A percentile compares a stretch with the other conserved stretches of the same genome.
Conservation (phyloP, 352 stramenopile species). For the Phytophthora kernoviae region DNA sequence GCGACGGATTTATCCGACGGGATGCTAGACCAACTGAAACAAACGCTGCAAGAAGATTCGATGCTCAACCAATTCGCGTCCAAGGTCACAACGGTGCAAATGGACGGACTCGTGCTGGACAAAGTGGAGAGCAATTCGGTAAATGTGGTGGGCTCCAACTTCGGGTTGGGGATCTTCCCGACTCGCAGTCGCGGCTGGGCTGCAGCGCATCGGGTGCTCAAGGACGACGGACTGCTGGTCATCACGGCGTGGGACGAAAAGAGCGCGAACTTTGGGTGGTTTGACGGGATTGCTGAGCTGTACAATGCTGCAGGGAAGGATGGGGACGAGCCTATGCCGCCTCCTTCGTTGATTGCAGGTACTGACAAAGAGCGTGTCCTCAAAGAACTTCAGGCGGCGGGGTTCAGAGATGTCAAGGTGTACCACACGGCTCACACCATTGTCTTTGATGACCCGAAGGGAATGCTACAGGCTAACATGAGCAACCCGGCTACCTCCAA, state of each 20-base stretch:
- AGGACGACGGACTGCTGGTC: slow-evolving; percentile 46
- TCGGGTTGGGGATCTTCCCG: slow-evolving; percentile 48
- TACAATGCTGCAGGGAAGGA: slow-evolving; percentile 27
- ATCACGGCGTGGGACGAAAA: slow-evolving; percentile 44
- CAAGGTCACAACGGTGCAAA: slow-evolving; percentile 42
- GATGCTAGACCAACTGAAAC: slow-evolving; percentile 44
- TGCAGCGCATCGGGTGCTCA: slow-evolving; percentile 40
- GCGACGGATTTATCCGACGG: slow-evolving; percentile 46
- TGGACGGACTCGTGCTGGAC: slow-evolving; percentile 40
- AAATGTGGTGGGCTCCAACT: slow-evolving; percentile 49
- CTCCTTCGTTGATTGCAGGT: slow-evolving; percentile 13
- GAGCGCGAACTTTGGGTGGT: slow-evolving; percentile 45
- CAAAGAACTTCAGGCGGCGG: slow-evolving; percentile 29
- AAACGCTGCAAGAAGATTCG: slow-evolving; percentile 23
- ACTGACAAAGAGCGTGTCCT: slow-evolving; percentile 18
- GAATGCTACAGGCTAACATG: slow-evolving; percentile 27
- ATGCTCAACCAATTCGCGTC: slow-evolving; percentile 18
- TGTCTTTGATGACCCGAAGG: slow-evolving; percentile 34
- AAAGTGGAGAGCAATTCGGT: slow-evolving; percentile 37
- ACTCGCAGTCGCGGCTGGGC: slow-evolving; percentile 36
- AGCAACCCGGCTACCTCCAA: slow-evolving; percentile 32
- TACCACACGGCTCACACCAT: slow-evolving; percentile 38
- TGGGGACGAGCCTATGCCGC: slow-evolving; percentile 8
- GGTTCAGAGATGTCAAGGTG: slow-evolving; percentile 29
- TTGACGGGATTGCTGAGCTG: slow-evolving; percentile 33